phyloP scores from a whole-genome alignment of 179 eudicot species.

The Beta corolliflora region DNA sequence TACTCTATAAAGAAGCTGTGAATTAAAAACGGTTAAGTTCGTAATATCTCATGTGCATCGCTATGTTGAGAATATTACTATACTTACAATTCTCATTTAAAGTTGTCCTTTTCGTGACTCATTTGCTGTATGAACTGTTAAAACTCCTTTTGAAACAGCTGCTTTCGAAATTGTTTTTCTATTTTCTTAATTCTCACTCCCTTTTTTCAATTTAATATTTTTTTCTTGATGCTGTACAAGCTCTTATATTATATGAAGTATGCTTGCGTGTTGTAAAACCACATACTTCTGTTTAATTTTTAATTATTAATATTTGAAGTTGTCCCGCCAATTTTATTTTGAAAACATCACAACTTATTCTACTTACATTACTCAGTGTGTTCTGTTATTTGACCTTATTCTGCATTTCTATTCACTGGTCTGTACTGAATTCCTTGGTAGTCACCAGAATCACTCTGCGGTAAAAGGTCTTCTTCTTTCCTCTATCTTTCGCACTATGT shows the following conservation, averaged over 20 bases:
- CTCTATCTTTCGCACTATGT: slow-evolving; percentile 6
- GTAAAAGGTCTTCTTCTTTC: slow-evolving; percentile 25
- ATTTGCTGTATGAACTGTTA: slow-evolving; percentile 2
- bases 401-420: slow-evolving; percentile 7
- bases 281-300: not conserved
- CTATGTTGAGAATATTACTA: not conserved
- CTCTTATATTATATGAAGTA: not conserved
- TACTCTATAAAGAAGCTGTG: slow-evolving; percentile 6
- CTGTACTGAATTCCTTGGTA: slow-evolving; percentile 26
- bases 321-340: not conserved
- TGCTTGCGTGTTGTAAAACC: not conserved
- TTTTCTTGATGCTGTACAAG: not conserved
- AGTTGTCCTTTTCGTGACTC: not conserved
- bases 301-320: not conserved
- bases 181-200: not conserved
- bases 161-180: not conserved
- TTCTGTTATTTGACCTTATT: slow-evolving; percentile 14
- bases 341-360: not conserved
- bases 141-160: not conserved
- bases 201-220: not conserved
- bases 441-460: slow-evolving; percentile 21
- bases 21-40: not conserved
- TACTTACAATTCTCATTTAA: not conserved
- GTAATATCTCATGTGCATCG: not conserved
- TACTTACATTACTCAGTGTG: not conserved